Percentiles rank a stretch among this genome's conserved stretches.
Conservation (phyloP, 768 basidiomycete species). For the Rhodotorula paludigena region DNA sequence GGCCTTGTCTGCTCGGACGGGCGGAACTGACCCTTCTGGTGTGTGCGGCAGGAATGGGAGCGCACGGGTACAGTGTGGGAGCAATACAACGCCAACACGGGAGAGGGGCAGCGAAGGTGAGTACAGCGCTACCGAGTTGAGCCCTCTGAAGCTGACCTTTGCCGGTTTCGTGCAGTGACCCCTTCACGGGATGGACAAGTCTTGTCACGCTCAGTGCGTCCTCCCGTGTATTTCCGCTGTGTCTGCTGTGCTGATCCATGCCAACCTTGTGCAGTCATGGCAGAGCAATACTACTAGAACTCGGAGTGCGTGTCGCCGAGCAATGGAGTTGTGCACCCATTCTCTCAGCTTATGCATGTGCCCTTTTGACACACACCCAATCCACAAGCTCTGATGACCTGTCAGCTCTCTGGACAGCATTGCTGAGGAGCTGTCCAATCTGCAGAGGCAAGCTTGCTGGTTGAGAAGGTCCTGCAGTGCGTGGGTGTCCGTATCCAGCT, state of each 20-base stretch:
- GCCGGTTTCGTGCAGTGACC: slow-evolving; percentile 59
- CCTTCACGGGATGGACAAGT: slow-evolving; percentile 96
- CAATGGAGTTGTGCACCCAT: too few relatives aligned
- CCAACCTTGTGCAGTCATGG: slow-evolving; percentile 25
- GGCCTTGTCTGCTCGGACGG: background rate
- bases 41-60: slow-evolving; percentile 67
- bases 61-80: slow-evolving; percentile 96
- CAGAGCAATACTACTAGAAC: slow-evolving; percentile 34
- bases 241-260: background rate
- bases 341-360: too few relatives aligned
- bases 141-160: background rate
- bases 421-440: too few relatives aligned
- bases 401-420: too few relatives aligned
- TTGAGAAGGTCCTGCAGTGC: too few relatives aligned
- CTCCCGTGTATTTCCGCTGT: background rate
- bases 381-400: too few relatives aligned
- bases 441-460: too few relatives aligned
- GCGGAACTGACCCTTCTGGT: background rate
- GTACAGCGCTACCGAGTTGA: slow-evolving; percentile 22
- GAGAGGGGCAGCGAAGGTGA: slow-evolving; percentile 80
- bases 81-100: slow-evolving; percentile 80
- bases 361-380: too few relatives aligned
- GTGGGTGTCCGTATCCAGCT: too few relatives aligned
- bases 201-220: slow-evolving; percentile 40
- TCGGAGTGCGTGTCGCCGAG: too few relatives aligned